Base-by-base conservation (phyloP, 2,329 filamentous ascomycete species). In the Neoscytalidium dimidiatum region DNA sequence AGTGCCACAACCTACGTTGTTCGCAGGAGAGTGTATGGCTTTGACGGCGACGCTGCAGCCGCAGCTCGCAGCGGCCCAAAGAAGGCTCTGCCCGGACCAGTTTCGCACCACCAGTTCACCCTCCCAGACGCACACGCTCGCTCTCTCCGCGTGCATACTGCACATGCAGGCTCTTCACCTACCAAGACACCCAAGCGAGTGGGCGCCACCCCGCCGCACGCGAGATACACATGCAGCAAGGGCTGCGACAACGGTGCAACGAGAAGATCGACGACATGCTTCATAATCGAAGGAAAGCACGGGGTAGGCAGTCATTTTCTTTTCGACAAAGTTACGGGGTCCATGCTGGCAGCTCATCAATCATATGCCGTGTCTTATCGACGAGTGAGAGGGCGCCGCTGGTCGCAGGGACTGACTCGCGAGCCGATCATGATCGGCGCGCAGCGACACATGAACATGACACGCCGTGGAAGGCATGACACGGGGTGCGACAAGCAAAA, bases 301-400 rank as follows among this genome's bases (percentile, higher is more conserved):
- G 21, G 19, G 17, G 19, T 11, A 9, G n/a, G n/a, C n/a, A n/a
- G n/a, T n/a, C n/a, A n/a, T n/a, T n/a, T n/a, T n/a, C n/a, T n/a
- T n/a, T n/a, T n/a, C n/a, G n/a, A n/a, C n/a, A n/a, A n/a, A n/a
- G n/a, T n/a, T n/a, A n/a, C n/a, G n/a, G n/a, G n/a, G n/a, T n/a
- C n/a, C n/a, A n/a, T n/a, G n/a, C n/a, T n/a, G 46, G 19, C 21
- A 17, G 46, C 46, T 28, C 23, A 23, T 14, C 43, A 14, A 29
- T 28, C 14, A 53, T 53, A 53, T 53, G 51, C 51, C 51, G 51
- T 17, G 52, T 41, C 21, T 41, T 57, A 57, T 41, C 35, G 33
- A 17, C 38, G 14, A 41, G 8, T 14, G 14, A 17, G 14, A 11
- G 35, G 13, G 13, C 9, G 13, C 3, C 4, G 33, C 8, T 4